Evolutionary conservation across 257 asterid genomes (phyloP).

Genomic region (Solanum arcanum): DNA sequence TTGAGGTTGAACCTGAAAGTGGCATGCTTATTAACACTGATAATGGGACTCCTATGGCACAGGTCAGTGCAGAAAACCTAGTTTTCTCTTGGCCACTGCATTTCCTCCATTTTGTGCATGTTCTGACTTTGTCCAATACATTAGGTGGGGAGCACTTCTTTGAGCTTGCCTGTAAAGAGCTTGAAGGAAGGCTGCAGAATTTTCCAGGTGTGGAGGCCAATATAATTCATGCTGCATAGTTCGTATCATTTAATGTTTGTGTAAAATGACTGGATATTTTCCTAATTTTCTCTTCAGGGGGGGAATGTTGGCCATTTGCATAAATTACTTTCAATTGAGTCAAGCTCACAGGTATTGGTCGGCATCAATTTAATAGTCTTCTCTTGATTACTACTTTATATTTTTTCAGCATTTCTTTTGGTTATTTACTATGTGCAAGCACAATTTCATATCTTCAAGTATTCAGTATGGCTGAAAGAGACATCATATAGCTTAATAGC

Average conservation of each 20-base stretch:
- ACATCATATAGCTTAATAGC: background rate
- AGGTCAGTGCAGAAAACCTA: conserved; percentile 33
- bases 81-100: background rate
- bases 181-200: conserved; percentile 51
- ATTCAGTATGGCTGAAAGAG: background rate
- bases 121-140: background rate
- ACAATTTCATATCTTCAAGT: background rate
- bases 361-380: background rate
- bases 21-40: conserved; percentile 95
- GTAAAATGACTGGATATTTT: background rate
- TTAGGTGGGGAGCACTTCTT: conserved; percentile 57
- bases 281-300: conserved; percentile 53
- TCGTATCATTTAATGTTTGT: background rate
- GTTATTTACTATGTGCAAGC: background rate
- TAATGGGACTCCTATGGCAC: conserved; percentile 96
- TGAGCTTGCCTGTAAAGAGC: conserved; percentile 47
- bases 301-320: conserved; percentile 98
- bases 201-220: conserved; percentile 53
- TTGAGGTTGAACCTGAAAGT: conserved; percentile 78
- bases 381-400: background rate
- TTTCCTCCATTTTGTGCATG: background rate
- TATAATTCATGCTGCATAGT: background rate
- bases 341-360: conserved; percentile 86
- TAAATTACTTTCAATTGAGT: conserved; percentile 64
- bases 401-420: background rate